These are phyloP conservation scores for Taiwanofungus camphoratus DNA, from an alignment of 1,284 basidiomycete genomes.

Conservation along the genomic window DNA sequence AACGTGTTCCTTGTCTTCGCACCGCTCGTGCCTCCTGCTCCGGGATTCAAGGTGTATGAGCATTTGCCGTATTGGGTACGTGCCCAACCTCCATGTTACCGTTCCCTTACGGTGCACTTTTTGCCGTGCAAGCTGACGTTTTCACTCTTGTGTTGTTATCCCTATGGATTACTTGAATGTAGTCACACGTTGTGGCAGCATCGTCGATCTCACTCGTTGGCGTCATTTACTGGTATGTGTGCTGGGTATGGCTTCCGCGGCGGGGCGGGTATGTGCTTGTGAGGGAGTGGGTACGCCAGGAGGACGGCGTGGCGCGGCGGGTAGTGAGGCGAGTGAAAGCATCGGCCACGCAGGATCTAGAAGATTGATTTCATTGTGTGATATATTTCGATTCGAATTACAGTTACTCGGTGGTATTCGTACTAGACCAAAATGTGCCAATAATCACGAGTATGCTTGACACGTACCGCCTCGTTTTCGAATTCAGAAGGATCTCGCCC, in stretches of 20 bases:
- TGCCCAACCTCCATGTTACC: slow-evolving; percentile 7
- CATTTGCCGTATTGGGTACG: slow-evolving; percentile 62
- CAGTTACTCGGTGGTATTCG: too few relatives aligned
- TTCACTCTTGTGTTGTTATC: too few relatives aligned
- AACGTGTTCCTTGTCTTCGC: slow-evolving; percentile 56
- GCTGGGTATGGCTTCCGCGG: slow-evolving; percentile 49
- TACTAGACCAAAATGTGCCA: too few relatives aligned
- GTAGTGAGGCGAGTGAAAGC: slow-evolving; percentile 7
- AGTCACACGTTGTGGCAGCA: slow-evolving; percentile 52
- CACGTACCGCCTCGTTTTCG: too few relatives aligned
- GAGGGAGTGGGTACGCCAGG: slow-evolving; percentile 42
- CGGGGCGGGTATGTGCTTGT: slow-evolving; percentile 44
- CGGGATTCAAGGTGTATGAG: slow-evolving; percentile 46
- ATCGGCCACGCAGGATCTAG: neutral
- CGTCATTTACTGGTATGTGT: slow-evolving; percentile 54
- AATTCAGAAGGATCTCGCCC: too few relatives aligned
- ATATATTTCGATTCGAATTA: too few relatives aligned
- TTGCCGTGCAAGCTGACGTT: too few relatives aligned
- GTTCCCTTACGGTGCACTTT: too few relatives aligned
- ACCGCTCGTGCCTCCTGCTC: slow-evolving; percentile 53
- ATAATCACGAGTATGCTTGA: too few relatives aligned
- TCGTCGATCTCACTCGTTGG: slow-evolving; percentile 47
- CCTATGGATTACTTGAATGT: too few relatives aligned
- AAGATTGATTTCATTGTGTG: too few relatives aligned
- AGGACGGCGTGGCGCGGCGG: slow-evolving; percentile 35